Evolutionary conservation across 179 eudicot genomes (phyloP), one percentile per base, ranked within the genome.

Genomic region (Silene vulgaris): DNA sequence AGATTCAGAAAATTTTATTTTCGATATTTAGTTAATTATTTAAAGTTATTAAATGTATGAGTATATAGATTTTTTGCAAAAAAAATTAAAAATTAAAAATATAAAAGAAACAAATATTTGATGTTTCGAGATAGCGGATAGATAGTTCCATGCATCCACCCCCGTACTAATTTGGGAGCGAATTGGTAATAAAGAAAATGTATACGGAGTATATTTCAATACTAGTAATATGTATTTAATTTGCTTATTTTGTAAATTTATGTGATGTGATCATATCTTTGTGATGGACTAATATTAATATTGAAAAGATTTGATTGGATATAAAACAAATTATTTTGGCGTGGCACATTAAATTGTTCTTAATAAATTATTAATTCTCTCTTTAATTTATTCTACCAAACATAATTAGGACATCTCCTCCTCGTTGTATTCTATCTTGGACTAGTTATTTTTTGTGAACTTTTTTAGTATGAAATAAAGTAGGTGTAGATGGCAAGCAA

Each of bases 401-500:
- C 82, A 75, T 74, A 79, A 59, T 76, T 74, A 77, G 79, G 37
- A 81, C 84, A 81, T 75, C 78, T 61, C 81, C 79, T 69, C 63
- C 23, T 69, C 19, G 57, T 60, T 72, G 45, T n/a, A 48, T n/a
- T 59, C 32, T 77, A 35, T 62, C 30, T 73, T 74, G 72, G 72
- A 50, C 69, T 8, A 30, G 11, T 11, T 62, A 57, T 40, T 23
- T 29, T 48, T 48, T 71, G n/a, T 75, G 8, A 11, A 11, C 21
- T 73, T 77, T 16, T 60, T 29, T 29, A 1, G 11, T 2, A 37
- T 20, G 35, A 13, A 40, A 40, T 40, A 78, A 72, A 78, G 81
- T 71, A 65, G 79, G 71, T 75, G 76, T 75, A 75, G 77, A 78
- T 78, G 76, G 79, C 82, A 82, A 82, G 82, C 82, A 82, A 75